These are phyloP conservation scores for Pyrus bretschneideri DNA, from an alignment of 306 rosid species.

Conservation along the genomic window DNA sequence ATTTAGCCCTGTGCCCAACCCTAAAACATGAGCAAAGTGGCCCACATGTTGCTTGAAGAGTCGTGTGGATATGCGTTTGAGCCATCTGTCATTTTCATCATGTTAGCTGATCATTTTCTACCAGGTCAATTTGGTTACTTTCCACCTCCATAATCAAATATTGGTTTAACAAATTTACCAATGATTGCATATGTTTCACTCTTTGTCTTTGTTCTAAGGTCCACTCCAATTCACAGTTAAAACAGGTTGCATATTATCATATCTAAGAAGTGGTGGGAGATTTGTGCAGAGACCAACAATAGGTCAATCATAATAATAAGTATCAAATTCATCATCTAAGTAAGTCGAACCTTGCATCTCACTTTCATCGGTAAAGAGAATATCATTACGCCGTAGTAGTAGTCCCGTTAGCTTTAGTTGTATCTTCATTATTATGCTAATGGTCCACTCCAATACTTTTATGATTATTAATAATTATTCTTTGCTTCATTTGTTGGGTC, in stretches of 20 bases:
- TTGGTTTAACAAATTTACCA: not conserved
- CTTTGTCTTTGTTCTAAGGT: not conserved
- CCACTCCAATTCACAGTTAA: not conserved
- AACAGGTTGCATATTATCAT: not conserved
- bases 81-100: not conserved
- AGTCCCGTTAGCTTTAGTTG: not conserved
- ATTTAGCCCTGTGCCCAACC: not conserved
- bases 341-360: not conserved
- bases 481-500: not conserved
- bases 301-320: no score
- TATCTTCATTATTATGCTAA: not conserved
- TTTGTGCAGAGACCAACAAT: no score
- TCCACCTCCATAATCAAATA: not conserved
- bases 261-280: no score
- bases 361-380: not conserved
- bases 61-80: not conserved
- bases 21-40: not conserved
- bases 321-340: not conserved
- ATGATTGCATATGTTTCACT: not conserved
- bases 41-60: no score
- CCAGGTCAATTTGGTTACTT: not conserved
- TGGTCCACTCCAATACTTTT: constrained; percentile 6
- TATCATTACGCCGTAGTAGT: no score
- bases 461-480: not conserved
- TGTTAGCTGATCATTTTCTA: not conserved